These are phyloP conservation scores for Thielaviopsis musarum DNA, from an alignment of 2,329 filamentous ascomycete genomes.

Conservation along the genomic window DNA sequence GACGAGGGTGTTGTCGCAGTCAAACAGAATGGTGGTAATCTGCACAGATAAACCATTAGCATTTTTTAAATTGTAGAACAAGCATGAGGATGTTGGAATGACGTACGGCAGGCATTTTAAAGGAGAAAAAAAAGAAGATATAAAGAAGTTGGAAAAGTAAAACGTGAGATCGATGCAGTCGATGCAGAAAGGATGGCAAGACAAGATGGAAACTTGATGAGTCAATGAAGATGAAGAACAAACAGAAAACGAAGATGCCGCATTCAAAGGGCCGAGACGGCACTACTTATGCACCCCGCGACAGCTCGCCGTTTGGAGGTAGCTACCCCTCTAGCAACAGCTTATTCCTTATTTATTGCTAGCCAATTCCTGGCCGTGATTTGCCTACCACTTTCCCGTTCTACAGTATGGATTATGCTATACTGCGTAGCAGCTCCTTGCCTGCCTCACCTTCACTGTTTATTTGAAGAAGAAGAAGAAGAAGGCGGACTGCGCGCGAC, in stretches of 20 bases:
- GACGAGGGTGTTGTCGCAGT: constrained; percentile 84
- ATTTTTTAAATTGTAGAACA: neutral
- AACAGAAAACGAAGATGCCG: neutral
- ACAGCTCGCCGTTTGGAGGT: neutral
- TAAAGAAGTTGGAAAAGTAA: neutral
- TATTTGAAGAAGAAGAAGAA: neutral
- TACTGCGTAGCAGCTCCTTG: no score
- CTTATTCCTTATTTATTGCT: neutral
- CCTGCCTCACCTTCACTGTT: no score
- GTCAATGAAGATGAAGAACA: neutral
- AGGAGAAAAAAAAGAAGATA: neutral
- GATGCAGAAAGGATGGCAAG: neutral
- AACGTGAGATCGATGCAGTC: neutral
- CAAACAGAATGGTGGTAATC: constrained; percentile 57
- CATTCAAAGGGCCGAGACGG: neutral
- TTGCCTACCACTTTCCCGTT: no score
- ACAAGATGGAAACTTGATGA: neutral
- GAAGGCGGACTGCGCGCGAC: neutral
- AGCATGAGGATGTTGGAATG: neutral
- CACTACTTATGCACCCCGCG: neutral
- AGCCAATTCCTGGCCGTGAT: no score
- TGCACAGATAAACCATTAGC: neutral
- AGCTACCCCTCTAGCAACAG: neutral
- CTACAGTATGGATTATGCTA: no score
- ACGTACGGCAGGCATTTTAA: constrained; percentile 11